Evolutionary conservation across 768 basidiomycete species (phyloP).

Genomic region (Boletus vinaceobasis): DNA sequence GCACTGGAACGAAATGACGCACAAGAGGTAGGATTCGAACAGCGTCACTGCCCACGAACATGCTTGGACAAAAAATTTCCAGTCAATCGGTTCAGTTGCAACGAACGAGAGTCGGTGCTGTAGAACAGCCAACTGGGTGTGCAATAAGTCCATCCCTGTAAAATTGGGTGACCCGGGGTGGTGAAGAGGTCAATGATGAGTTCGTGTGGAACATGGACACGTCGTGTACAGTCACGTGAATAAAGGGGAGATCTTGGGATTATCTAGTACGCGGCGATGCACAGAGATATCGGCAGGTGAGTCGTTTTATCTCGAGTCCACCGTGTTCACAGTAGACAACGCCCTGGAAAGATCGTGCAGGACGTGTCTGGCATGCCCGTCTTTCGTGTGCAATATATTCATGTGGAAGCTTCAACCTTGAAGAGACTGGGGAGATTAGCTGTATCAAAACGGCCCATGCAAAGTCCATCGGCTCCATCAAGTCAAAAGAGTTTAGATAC

Average conservation of each 20-base stretch:
- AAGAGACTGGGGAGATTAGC: too few relatives aligned
- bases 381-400: background rate
- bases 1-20: conserved; percentile 30
- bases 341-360: conserved; percentile 82
- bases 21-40: conserved; percentile 89
- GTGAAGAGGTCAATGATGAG: background rate
- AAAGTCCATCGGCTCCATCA: too few relatives aligned
- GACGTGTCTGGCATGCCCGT: conserved; percentile 53
- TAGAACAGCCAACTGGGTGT: conserved; percentile 51
- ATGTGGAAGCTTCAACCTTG: too few relatives aligned
- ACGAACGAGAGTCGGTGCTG: conserved; percentile 71
- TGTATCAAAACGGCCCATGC: too few relatives aligned
- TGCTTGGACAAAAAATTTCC: conserved; percentile 76
- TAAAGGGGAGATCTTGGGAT: background rate
- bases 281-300: too few relatives aligned
- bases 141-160: conserved; percentile 55
- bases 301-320: background rate
- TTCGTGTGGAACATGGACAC: conserved; percentile 1
- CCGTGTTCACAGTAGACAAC: conserved; percentile 13
- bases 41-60: conserved; percentile 76
- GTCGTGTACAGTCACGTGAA: conserved; percentile 16
- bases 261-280: too few relatives aligned
- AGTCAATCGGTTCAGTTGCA: conserved; percentile 67
- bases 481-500: too few relatives aligned
- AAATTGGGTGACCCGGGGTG: background rate